A percentile compares a stretch with the other conserved stretches of the same genome.
Conservation (phyloP, 1,284 basidiomycete species). For the Ceratobasidium sp. region DNA sequence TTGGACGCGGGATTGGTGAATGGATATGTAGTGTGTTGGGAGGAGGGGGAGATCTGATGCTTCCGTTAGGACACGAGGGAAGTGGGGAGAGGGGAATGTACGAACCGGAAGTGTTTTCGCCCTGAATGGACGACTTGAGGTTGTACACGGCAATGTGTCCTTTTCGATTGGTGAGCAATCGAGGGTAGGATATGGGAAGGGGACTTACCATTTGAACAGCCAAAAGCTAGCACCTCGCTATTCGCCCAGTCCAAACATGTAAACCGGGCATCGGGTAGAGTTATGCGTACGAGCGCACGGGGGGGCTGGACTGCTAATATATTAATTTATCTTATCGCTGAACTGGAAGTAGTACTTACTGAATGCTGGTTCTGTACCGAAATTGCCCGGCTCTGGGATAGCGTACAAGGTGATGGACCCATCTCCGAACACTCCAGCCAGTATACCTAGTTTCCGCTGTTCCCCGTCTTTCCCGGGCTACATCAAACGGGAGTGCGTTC, state of each 20-base stretch:
- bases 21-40: conserved; percentile 75
- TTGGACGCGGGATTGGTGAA: conserved; percentile 83
- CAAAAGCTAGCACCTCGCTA: conserved; percentile 79
- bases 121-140: conserved; percentile 56
- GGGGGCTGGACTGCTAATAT: conserved; percentile 64
- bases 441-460: conserved; percentile 78
- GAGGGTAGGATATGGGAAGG: no score
- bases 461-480: conserved; percentile 36
- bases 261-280: conserved; percentile 75
- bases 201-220: conserved; percentile 78
- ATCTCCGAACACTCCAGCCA: conserved; percentile 86
- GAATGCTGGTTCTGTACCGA: conserved; percentile 50
- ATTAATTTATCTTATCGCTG: conserved; percentile 50
- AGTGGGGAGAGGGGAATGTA: neutral
- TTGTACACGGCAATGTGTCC: conserved; percentile 82
- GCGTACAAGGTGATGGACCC: conserved; percentile 79
- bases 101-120: conserved; percentile 9
- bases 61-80: neutral
- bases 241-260: conserved; percentile 89
- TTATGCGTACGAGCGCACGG: conserved; percentile 73
- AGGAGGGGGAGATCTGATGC: conserved; percentile 54
- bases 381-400: conserved; percentile 74
- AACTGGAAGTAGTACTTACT: conserved; percentile 46
- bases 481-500: no score
- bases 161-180: conserved; percentile 52